Evolutionary conservation across 129 eudicot genomes (phyloP).

Genomic region (Ambrosia trifida): DNA sequence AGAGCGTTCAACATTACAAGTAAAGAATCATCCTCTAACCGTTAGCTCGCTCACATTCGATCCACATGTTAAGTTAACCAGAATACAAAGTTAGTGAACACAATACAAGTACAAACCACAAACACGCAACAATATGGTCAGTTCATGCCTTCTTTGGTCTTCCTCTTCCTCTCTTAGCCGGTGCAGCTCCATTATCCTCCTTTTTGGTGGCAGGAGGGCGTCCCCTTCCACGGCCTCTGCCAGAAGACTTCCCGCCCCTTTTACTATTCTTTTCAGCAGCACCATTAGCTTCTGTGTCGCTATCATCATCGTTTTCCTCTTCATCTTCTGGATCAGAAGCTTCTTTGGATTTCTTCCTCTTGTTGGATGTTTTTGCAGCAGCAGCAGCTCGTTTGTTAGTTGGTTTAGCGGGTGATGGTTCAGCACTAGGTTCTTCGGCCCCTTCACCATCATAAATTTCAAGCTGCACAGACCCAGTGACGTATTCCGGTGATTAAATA

Average conservation of each 20-base stretch:
- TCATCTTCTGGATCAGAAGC: slow-evolving; percentile 64
- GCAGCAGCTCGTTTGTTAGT: slow-evolving; percentile 39
- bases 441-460: slow-evolving; percentile 84
- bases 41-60: slow-evolving; percentile 7
- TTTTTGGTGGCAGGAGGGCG: slow-evolving; percentile 47
- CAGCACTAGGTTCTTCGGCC: slow-evolving; percentile 40
- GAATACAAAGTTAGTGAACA: slow-evolving; percentile 29
- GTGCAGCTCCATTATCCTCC: slow-evolving; percentile 25
- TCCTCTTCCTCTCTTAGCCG: slow-evolving; percentile 57
- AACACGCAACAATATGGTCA: slow-evolving; percentile 15
- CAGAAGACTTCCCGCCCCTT: slow-evolving; percentile 60
- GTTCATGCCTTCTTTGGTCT: slow-evolving; percentile 60
- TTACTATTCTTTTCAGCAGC: slow-evolving; percentile 38
- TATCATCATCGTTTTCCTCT: slow-evolving; percentile 42
- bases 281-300: slow-evolving; percentile 54
- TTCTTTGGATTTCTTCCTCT: slow-evolving; percentile 65
- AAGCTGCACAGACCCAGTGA: slow-evolving; percentile 47
- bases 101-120: slow-evolving; percentile 3
- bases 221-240: slow-evolving; percentile 68
- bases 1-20: slow-evolving; percentile 4
- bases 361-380: slow-evolving; percentile 50
- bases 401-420: slow-evolving; percentile 36
- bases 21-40: slow-evolving; percentile 18
- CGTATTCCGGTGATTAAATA: neutral
- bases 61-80: slow-evolving; percentile 13